Evolutionary conservation across 31 red algal species (phyloP).

Genomic region (Pterothamnion heteromorphum): DNA sequence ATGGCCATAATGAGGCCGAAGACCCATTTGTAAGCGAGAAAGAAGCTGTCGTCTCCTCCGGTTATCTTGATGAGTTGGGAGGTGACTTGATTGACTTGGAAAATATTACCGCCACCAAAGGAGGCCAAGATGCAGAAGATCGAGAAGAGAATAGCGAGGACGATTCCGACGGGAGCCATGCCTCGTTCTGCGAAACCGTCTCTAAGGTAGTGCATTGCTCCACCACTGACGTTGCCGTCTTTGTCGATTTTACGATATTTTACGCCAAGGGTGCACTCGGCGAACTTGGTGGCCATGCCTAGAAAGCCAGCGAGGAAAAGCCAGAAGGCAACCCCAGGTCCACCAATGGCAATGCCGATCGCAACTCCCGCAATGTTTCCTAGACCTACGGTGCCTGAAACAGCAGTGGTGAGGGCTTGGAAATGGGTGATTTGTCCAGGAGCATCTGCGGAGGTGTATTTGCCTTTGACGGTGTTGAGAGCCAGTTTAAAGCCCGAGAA

Average conservation of each 20-base stretch:
- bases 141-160: constrained; percentile 30
- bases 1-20: constrained; percentile 20
- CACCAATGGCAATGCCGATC: background rate
- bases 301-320: constrained; percentile 33
- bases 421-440: constrained; percentile 3
- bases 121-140: constrained; percentile 30
- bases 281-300: constrained; percentile 44
- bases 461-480: background rate
- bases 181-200: constrained; percentile 6
- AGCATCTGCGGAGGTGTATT: background rate
- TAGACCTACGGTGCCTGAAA: constrained; percentile 14
- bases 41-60: background rate
- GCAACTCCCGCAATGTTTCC: constrained; percentile 38
- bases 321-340: constrained; percentile 38
- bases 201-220: constrained; percentile 24
- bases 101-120: constrained; percentile 36
- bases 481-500: background rate
- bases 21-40: background rate
- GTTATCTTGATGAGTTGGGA: background rate
- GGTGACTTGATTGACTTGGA: constrained; percentile 7
- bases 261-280: constrained; percentile 41
- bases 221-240: constrained; percentile 1
- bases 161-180: background rate
- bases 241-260: constrained; percentile 33
- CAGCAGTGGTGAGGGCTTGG: constrained; percentile 20